These are phyloP conservation scores for Suhomyces prunicola DNA, from an alignment of 805 yeast genomes.

Conservation along the genomic window DNA sequence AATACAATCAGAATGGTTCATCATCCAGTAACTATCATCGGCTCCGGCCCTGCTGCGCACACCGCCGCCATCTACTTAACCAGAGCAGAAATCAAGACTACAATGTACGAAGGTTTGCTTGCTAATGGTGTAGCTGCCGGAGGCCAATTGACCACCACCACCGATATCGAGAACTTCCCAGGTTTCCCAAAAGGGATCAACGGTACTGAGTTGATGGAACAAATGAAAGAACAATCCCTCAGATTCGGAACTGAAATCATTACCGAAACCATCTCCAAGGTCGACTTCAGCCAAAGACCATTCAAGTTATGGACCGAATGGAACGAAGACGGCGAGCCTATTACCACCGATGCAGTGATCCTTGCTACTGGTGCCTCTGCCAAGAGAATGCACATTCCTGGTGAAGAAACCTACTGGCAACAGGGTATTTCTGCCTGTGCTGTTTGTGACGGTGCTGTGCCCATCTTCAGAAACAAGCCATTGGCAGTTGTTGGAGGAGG, in stretches of 20 bases:
- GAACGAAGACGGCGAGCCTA: slow-evolving; percentile 87
- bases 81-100: slow-evolving; percentile 94
- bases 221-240: slow-evolving; percentile 84
- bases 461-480: slow-evolving; percentile 96
- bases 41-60: slow-evolving; percentile 99
- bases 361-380: slow-evolving; percentile 99
- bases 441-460: slow-evolving; percentile 99
- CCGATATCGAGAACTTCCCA: slow-evolving; percentile 98
- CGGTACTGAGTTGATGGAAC: slow-evolving; percentile 88
- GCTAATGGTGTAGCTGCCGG: slow-evolving; percentile 99
- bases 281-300: slow-evolving; percentile 83
- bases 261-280: slow-evolving; percentile 92
- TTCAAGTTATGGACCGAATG: slow-evolving; percentile 97
- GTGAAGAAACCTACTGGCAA: slow-evolving; percentile 99
- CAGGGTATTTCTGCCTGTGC: slow-evolving; percentile 99
- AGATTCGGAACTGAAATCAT: slow-evolving; percentile 91
- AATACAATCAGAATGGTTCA: slow-evolving; percentile 60
- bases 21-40: slow-evolving; percentile 81
- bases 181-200: slow-evolving; percentile 94
- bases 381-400: slow-evolving; percentile 87
- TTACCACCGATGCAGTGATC: slow-evolving; percentile 88
- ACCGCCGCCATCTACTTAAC: slow-evolving; percentile 97
- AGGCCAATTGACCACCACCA: slow-evolving; percentile 97
- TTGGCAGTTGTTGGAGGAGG: slow-evolving; percentile 99
- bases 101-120: slow-evolving; percentile 90